Evolutionary conservation across 2,329 filamentous ascomycete species (phyloP).

Genomic region (Septoria petroselini): DNA sequence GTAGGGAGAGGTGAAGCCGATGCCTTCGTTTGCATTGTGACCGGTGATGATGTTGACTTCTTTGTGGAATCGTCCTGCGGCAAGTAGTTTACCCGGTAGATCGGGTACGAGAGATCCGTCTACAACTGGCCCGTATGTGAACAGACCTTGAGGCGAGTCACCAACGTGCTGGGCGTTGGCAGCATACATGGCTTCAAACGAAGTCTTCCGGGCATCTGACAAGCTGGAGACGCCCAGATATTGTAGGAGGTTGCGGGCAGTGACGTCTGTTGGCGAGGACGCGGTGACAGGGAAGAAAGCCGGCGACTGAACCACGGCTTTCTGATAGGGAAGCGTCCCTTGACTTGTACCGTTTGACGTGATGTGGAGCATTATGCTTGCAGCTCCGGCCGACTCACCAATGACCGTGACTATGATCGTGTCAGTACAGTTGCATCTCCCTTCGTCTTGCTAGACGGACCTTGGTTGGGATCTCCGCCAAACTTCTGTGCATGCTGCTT

Average conservation of each 20-base stretch:
- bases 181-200: conserved; percentile 41
- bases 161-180: conserved; percentile 46
- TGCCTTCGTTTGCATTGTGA: conserved; percentile 48
- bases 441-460: neutral
- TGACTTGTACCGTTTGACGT: conserved; percentile 47
- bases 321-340: conserved; percentile 45
- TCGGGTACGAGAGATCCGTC: conserved; percentile 51
- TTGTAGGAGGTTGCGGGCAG: conserved; percentile 41
- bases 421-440: neutral
- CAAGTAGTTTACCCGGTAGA: conserved; percentile 47
- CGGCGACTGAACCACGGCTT: conserved; percentile 49
- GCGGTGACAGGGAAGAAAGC: conserved; percentile 43
- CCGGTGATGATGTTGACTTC: conserved; percentile 45
- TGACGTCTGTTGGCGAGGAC: conserved; percentile 40
- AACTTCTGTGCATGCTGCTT: conserved; percentile 44
- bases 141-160: conserved; percentile 44
- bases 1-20: conserved; percentile 44
- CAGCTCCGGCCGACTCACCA: conserved; percentile 53
- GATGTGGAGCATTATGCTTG: conserved; percentile 56
- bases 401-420: conserved; percentile 39
- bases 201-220: conserved; percentile 44
- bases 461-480: conserved; percentile 46
- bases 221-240: conserved; percentile 46
- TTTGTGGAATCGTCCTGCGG: conserved; percentile 46
- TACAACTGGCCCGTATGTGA: conserved; percentile 45